phyloP scores from a whole-genome alignment of 768 basidiomycete genomes.

The Astraeus odoratus region DNA sequence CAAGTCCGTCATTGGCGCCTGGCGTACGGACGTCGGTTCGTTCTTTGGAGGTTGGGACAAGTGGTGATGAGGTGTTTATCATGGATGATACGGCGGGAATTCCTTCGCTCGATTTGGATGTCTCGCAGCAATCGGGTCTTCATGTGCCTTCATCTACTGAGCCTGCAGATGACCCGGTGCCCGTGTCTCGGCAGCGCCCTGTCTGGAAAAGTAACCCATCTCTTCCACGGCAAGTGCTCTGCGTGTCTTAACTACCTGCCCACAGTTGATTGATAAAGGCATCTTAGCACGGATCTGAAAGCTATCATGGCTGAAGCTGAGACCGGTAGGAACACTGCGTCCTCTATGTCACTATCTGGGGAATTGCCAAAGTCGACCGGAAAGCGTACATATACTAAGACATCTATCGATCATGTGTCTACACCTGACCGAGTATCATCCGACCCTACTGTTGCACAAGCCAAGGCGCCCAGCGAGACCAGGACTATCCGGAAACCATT shows the following conservation, averaged over 20 bases:
- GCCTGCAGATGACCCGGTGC: too few relatives aligned
- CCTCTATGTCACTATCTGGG: conserved; percentile 4
- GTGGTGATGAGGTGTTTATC: conserved; percentile 64
- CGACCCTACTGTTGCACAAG: too few relatives aligned
- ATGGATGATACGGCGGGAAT: conserved; percentile 72
- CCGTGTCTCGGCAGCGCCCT: conserved; percentile 9
- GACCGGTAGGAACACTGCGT: conserved; percentile 16
- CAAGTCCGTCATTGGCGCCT: conserved; percentile 22
- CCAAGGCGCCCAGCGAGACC: too few relatives aligned
- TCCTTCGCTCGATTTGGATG: conserved; percentile 18
- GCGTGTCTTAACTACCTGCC: conserved; percentile 8
- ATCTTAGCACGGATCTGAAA: conserved; percentile 70
- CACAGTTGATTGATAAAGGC: conserved; percentile 10
- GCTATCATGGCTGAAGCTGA: conserved; percentile 79
- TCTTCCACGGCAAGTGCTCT: conserved; percentile 44
- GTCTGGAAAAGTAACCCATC: conserved; percentile 44
- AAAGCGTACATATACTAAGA: conserved; percentile 1
- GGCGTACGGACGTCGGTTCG: conserved; percentile 5
- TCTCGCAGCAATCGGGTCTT: conserved; percentile 15
- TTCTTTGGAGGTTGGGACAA: background rate
- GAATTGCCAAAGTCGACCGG: background rate
- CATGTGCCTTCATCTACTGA: too few relatives aligned
- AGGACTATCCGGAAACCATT: too few relatives aligned
- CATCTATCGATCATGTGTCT: too few relatives aligned
- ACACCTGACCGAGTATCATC: too few relatives aligned